Evolutionary conservation across 768 basidiomycete genomes (phyloP).

Genomic region (Cystobasidiopsis lactophilus): DNA sequence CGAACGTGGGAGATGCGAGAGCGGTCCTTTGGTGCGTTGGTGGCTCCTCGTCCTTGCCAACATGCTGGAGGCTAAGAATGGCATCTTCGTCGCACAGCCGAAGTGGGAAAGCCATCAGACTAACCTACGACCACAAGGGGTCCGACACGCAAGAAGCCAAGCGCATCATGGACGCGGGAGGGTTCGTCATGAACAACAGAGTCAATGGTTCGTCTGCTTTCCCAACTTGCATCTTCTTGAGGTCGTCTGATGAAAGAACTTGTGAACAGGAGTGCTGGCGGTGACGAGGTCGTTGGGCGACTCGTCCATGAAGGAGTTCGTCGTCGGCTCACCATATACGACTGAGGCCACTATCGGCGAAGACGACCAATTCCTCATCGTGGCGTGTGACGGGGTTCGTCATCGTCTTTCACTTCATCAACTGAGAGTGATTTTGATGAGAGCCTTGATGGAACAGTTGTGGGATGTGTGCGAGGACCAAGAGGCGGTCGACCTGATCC

Average conservation of each 20-base stretch:
- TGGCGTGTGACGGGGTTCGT: slow-evolving; percentile 93
- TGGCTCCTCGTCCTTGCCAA: background rate
- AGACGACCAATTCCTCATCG: slow-evolving; percentile 78
- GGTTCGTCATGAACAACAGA: slow-evolving; percentile 94
- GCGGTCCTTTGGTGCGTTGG: slow-evolving; percentile 52
- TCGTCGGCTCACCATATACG: slow-evolving; percentile 91
- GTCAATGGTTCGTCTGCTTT: slow-evolving; percentile 48
- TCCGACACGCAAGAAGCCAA: slow-evolving; percentile 93
- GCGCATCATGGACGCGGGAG: slow-evolving; percentile 89
- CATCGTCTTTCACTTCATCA: background rate
- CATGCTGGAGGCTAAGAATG: background rate
- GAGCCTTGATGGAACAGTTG: slow-evolving; percentile 33
- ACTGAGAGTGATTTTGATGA: background rate
- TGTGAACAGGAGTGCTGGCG: slow-evolving; percentile 43
- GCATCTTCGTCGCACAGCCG: slow-evolving; percentile 28
- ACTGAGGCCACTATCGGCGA: slow-evolving; percentile 85
- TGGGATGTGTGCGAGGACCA: slow-evolving; percentile 95
- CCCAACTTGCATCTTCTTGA: background rate
- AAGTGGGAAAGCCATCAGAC: slow-evolving; percentile 63
- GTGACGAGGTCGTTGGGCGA: slow-evolving; percentile 92
- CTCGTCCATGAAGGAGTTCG: slow-evolving; percentile 97
- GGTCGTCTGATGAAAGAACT: too few species aligned
- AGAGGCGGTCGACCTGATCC: slow-evolving; percentile 64
- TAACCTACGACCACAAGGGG: slow-evolving; percentile 98
- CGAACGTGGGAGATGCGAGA: slow-evolving; percentile 90